Base-by-base conservation (phyloP, 345 rosid species). In the Salix exigua region DNA sequence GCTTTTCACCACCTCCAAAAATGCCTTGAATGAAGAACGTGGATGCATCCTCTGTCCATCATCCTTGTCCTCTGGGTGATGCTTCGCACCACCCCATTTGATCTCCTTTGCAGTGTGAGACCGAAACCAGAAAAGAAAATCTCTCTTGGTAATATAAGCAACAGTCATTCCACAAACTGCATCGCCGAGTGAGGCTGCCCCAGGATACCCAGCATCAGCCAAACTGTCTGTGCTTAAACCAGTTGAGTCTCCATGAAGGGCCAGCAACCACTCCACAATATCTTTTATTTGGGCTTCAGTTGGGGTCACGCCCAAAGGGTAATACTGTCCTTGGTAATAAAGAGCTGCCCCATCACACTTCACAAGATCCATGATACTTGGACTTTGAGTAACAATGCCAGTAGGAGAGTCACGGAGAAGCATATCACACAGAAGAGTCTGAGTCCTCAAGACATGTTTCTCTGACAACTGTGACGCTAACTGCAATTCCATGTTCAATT, bases 61-160 rank as follows among this genome's bases (percentile, higher is more conserved):
- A 81, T 96, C 99, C 84, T 92, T 94, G 75, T 96, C 97, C 89
- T 88, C 92, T 0, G 98, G 99, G 65, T 96, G 97, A 77, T 96
- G 99, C 88, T 96, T 96, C 70, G 98, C 99, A 28, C 99, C 99
- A 78, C 99, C 98, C 99, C 99, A 96, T 79, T 96, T 96, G 78
- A 94, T 78, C 86, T 96, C 99, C 80, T 96, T 91, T n/a, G 83
- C 99, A 0, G 98, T 89, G 51, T 96, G 97, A 79, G 99, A 96
- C 25, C 99, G 89, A 73, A 96, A 96, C 99, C 99, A 96, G 85
- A 96, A 96, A 28, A 94, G 88, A 63, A 92, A 96, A 81, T 94
- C 97, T 73, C 70, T 83, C 80, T 89, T 86, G 21, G 98, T 90
- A 76, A 96, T 92, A 79, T 84, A 94, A 37, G 97, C 99, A 82